A percentile compares a stretch with the other conserved stretches of the same genome.
Evolutionary conservation across 2,329 filamentous ascomycete species (phyloP).

Genomic region (Penicillium nordicum): DNA sequence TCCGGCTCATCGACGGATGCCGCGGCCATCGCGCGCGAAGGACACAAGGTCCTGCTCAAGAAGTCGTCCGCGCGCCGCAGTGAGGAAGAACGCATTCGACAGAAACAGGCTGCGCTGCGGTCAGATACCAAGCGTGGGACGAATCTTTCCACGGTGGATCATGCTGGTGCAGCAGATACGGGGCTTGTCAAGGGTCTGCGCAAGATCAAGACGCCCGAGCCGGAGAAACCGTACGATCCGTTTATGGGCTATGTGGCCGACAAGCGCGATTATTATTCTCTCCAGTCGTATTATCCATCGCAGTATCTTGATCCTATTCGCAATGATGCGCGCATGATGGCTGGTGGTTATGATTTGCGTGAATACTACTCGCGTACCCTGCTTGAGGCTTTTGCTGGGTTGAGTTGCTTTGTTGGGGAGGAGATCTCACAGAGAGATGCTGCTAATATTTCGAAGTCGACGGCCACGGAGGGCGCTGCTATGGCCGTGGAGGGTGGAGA

Average conservation of each 20-base stretch:
- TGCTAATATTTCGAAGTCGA: conserved; percentile 19
- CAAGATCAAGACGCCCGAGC: conserved; percentile 57
- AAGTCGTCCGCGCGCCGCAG: conserved; percentile 63
- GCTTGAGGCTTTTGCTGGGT: conserved; percentile 83
- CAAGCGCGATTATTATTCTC: conserved; percentile 64
- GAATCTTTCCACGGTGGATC: conserved; percentile 18
- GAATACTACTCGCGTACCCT: conserved; percentile 80
- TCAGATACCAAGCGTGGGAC: conserved; percentile 31
- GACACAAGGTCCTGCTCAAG: conserved; percentile 63
- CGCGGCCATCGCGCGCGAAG: conserved; percentile 51
- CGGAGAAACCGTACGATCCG: conserved; percentile 78
- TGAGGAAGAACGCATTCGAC: conserved; percentile 48
- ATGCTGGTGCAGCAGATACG: conserved; percentile 26
- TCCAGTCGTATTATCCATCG: conserved; percentile 70
- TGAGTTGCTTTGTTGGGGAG: conserved; percentile 83
- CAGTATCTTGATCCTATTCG: conserved; percentile 67
- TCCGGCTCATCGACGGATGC: conserved; percentile 60
- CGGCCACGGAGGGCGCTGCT: conserved; percentile 30
- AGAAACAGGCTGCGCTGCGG: conserved; percentile 44
- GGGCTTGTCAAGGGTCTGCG: conserved; percentile 76
- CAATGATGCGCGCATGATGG: conserved; percentile 62
- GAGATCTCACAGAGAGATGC: conserved; percentile 50
- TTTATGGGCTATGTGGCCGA: conserved; percentile 69
- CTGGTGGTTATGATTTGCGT: conserved; percentile 76
- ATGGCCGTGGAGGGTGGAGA: conserved; percentile 23